phyloP scores from a whole-genome alignment of 1,284 basidiomycete species.

The Moesziomyces sp. region DNA sequence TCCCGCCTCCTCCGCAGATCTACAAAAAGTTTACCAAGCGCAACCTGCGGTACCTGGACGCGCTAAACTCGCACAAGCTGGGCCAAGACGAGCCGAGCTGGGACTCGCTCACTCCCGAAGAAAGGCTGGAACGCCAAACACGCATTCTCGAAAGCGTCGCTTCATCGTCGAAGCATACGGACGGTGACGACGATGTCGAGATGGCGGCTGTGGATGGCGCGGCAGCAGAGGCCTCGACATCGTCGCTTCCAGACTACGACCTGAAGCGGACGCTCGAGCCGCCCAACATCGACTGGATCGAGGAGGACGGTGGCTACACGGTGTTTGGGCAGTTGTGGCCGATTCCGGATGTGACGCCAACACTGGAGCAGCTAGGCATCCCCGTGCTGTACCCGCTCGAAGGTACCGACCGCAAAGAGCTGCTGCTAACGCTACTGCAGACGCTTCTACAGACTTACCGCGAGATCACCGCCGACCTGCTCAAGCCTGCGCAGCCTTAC shows the following conservation, averaged over 20 bases:
- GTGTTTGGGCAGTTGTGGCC: constrained; percentile 65
- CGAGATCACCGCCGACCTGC: constrained; percentile 51
- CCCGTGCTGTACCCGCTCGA: constrained; percentile 49
- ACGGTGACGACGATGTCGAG: constrained; percentile 12
- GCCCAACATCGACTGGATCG: constrained; percentile 63
- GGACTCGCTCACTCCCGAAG: constrained; percentile 16
- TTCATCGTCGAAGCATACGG: background rate
- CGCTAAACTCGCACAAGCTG: constrained; percentile 32
- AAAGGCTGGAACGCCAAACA: constrained; percentile 31
- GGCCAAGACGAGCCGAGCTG: constrained; percentile 26
- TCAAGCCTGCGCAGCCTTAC: constrained; percentile 59
- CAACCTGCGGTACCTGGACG: constrained; percentile 44
- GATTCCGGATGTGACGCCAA: constrained; percentile 56
- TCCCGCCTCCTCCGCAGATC: constrained; percentile 57
- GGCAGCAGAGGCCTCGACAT: background rate
- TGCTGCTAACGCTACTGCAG: constrained; percentile 56
- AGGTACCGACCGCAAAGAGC: constrained; percentile 36
- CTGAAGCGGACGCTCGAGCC: constrained; percentile 47
- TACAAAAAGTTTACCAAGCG: constrained; percentile 54
- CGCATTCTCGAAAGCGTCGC: constrained; percentile 15
- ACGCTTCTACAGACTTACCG: constrained; percentile 66
- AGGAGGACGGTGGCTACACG: constrained; percentile 63
- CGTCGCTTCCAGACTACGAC: constrained; percentile 51
- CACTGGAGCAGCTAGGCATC: constrained; percentile 57
- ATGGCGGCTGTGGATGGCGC: constrained; percentile 9